These are phyloP conservation scores for Lunasporangiospora selenospora DNA, from an alignment of 192 early-diverging fungal species.

Conservation along the genomic window DNA sequence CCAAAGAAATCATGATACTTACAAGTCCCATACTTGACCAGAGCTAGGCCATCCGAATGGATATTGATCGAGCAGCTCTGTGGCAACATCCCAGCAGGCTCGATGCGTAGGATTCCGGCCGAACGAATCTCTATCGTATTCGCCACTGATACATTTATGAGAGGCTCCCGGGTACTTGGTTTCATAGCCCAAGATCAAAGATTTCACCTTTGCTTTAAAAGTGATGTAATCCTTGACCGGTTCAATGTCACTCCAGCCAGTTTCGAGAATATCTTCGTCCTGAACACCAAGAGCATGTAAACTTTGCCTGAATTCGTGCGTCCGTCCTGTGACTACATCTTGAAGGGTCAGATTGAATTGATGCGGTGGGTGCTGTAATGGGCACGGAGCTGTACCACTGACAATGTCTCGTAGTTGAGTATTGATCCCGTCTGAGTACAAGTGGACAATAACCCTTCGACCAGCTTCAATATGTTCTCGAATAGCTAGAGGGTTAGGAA, in stretches of 20 bases:
- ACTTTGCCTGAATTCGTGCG: slow-evolving; percentile 36
- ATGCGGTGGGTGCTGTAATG: slow-evolving; percentile 10
- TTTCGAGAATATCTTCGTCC: slow-evolving; percentile 31
- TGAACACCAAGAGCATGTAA: slow-evolving; percentile 13
- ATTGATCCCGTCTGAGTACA: slow-evolving; percentile 42
- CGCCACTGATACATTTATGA: slow-evolving; percentile 44
- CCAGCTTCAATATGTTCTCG: slow-evolving; percentile 38
- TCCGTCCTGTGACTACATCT: slow-evolving; percentile 38
- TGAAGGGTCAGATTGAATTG: slow-evolving; percentile 13
- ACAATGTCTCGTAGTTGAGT: slow-evolving; percentile 30
- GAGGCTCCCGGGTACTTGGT: slow-evolving; percentile 31
- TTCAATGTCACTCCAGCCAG: slow-evolving; percentile 41
- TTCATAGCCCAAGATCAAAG: slow-evolving; percentile 26
- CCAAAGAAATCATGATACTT: slow-evolving; percentile 3
- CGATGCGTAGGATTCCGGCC: slow-evolving; percentile 38
- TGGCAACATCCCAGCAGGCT: slow-evolving; percentile 38
- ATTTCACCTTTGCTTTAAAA: slow-evolving; percentile 13
- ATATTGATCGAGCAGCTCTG: slow-evolving; percentile 14
- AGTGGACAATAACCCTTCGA: slow-evolving; percentile 24
- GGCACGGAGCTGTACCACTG: slow-evolving; percentile 13
- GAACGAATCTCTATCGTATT: slow-evolving; percentile 24
- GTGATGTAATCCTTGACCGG: slow-evolving; percentile 17
- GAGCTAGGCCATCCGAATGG: slow-evolving; percentile 21
- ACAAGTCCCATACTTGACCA: slow-evolving; percentile 36
- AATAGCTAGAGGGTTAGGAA: too few species aligned